Base-by-base conservation (phyloP, 2,329 filamentous ascomycete genomes). In the Aureobasidium sp. region DNA sequence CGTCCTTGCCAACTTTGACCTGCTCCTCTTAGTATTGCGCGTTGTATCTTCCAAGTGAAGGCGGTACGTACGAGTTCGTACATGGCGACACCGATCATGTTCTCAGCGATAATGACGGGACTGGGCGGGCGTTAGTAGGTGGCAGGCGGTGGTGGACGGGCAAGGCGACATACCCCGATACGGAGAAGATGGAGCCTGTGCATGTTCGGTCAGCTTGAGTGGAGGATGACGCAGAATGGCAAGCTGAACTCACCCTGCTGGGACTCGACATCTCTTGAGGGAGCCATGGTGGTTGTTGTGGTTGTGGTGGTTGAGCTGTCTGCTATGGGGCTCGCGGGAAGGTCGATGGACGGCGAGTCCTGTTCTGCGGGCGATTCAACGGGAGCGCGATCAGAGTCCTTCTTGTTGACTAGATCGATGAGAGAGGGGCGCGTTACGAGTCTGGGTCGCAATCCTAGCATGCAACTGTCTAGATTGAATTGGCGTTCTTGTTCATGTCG, bases 81-180 rank as follows among this genome's bases (percentile, higher is more conserved):
- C 94, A 99, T 99, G 77, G 94, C 92, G 84, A 94, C 94, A 77
- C 94, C 94, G 74, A 93, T 91, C 92, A 99, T 96, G 78, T 97
- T 87, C 81, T 97, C 93, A 75, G 93, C 94, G 70, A 99, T 85
- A 71, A 99, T 88, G 82, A 99, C 94, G 73, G 94, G 94, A 69
- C 90, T 78, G 68, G 53, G 59, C 50, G 48, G 63, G 62, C 44
- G 26, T 63, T 51, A 68, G 61, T 69, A 69, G 48, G 47, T 26
- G 13, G 32, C 50, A 9, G 61, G 44, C 62, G 67, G 53, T 60
- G 39, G 32, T 48, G 41, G 39, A 27, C 39, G 29, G 39, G 29
- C 27, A 20, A 26, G 26, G 32, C 44, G 69, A 71, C 78, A 67
- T 76, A 82, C 81, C 81, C 83, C 59, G 87, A 89, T 70, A 90